These are phyloP conservation scores for Pseudovirgaria hyperparasitica DNA, from an alignment of 2,329 filamentous ascomycete genomes.

Conservation along the genomic window DNA sequence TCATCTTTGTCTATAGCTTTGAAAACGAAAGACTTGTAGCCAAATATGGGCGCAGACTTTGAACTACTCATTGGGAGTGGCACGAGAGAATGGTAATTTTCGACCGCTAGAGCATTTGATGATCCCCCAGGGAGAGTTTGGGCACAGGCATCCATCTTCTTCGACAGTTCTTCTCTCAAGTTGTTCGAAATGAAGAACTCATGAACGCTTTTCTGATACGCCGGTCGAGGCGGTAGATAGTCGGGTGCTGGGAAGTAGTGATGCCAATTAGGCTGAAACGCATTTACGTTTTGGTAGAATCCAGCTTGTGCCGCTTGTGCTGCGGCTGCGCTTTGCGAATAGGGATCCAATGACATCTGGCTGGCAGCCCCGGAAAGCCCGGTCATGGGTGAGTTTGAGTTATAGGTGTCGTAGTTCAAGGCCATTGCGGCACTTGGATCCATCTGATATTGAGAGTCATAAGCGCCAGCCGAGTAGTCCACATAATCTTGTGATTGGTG, in stretches of 20 bases:
- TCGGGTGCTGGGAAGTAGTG: slow-evolving; percentile 84
- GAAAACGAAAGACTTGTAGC: slow-evolving; percentile 87
- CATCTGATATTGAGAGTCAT: slow-evolving; percentile 11
- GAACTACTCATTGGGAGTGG: slow-evolving; percentile 73
- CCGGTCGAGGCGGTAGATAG: slow-evolving; percentile 68
- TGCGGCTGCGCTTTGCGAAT: slow-evolving; percentile 56
- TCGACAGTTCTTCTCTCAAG: slow-evolving; percentile 75
- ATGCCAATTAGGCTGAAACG: slow-evolving; percentile 57
- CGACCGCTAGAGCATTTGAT: slow-evolving; percentile 63
- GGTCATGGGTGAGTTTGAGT: slow-evolving; percentile 20
- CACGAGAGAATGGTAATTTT: slow-evolving; percentile 86
- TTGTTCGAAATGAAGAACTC: slow-evolving; percentile 89
- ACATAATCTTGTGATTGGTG: neutral
- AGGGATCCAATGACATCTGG: slow-evolving; percentile 45
- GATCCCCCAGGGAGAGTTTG: slow-evolving; percentile 76
- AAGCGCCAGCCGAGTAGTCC: neutral
- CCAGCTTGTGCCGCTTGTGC: slow-evolving; percentile 48
- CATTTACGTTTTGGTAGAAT: slow-evolving; percentile 50
- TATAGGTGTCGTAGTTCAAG: slow-evolving; percentile 33
- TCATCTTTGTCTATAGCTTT: slow-evolving; percentile 85
- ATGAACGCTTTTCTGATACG: slow-evolving; percentile 76
- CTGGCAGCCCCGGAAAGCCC: slow-evolving; percentile 22
- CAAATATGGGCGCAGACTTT: slow-evolving; percentile 68
- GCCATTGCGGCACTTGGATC: slow-evolving; percentile 18
- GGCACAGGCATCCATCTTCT: slow-evolving; percentile 71